Evolutionary conservation across 805 yeast species (phyloP), one percentile per base, ranked within the genome.

Genomic region (Isabelozyma heimii): DNA sequence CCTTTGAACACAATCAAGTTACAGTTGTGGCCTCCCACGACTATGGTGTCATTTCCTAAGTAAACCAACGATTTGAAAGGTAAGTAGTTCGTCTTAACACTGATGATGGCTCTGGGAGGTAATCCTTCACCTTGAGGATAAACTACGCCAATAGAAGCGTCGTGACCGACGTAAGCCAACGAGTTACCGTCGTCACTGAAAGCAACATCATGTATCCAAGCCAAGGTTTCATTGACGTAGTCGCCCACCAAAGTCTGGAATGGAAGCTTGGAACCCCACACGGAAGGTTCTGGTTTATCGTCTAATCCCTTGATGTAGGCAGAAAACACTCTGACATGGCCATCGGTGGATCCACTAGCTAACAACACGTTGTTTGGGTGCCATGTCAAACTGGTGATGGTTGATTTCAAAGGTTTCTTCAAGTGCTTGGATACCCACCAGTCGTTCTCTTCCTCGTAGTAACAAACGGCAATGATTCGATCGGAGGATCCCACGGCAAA

Each of bases 351-450:
- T 20, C 98, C 98, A 43, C 87, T 79, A 2, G 95, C 94, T 53
- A 94, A 75, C 51, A 94, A 75, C 20, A 94, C 95, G 59, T 84
- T 85, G 70, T 94, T 94, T 49, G 90, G 91, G 66, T 94, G 97
- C 99, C 99, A 91, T 54, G 85, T 85, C 48, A 92, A 76, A 42
- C 87, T 77, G 55, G 91, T 77, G 56, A 91, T 80, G 30, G 97
- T 90, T 9, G 97, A 87, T 66, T 86, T 85, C 59, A 94, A 76
- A n/a, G 97, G 97, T 69, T 89, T 90, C 75, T 91, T 91, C 70
- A 94, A 87, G 72, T 92, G 99, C 70, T 92, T 92, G 12, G 98
- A 89, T 45, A 94, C 91, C 99, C 99, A 94, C 99, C 99, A 94
- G 66, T 94, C 97, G 67, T 92, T 94, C 60, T 91, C 97, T 53